phyloP scores from a whole-genome alignment of 2,329 filamentous ascomycete genomes.

The Talaromyces amestolkiae region DNA sequence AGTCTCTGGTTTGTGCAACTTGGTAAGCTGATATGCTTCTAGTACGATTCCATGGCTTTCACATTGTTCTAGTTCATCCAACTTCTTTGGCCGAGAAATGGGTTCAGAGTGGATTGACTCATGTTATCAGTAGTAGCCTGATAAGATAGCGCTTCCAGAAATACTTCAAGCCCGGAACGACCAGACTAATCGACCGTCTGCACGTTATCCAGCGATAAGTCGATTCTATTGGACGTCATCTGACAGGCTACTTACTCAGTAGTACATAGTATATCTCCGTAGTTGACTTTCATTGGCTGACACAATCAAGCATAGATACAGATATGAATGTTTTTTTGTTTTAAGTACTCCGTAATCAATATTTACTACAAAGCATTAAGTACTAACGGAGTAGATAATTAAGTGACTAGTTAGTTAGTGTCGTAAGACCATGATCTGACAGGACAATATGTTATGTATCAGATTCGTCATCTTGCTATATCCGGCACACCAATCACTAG shows the following conservation, averaged over 20 bases:
- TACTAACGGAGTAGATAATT: too few relatives aligned
- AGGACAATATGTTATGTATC: background rate
- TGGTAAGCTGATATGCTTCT: background rate
- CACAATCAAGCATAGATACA: background rate
- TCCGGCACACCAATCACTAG: conserved; percentile 7
- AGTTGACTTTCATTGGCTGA: background rate
- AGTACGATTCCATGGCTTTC: background rate
- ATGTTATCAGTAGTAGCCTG: background rate
- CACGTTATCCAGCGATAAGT: background rate
- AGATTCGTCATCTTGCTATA: conserved; percentile 2
- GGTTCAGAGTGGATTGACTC: background rate
- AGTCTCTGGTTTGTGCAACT: background rate
- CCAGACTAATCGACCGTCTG: background rate
- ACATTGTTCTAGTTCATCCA: background rate
- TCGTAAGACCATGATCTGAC: background rate
- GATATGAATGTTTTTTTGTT: background rate
- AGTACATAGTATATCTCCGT: too few relatives aligned
- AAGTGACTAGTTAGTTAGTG: too few relatives aligned
- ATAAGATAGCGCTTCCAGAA: background rate
- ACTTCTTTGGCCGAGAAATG: background rate
- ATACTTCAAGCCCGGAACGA: background rate
- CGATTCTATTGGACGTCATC: background rate
- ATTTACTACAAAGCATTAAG: background rate
- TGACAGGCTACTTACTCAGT: background rate
- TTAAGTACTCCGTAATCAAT: background rate